Conservation (phyloP, 192 early-diverging fungal species). For the Haplosporangium gracile region DNA sequence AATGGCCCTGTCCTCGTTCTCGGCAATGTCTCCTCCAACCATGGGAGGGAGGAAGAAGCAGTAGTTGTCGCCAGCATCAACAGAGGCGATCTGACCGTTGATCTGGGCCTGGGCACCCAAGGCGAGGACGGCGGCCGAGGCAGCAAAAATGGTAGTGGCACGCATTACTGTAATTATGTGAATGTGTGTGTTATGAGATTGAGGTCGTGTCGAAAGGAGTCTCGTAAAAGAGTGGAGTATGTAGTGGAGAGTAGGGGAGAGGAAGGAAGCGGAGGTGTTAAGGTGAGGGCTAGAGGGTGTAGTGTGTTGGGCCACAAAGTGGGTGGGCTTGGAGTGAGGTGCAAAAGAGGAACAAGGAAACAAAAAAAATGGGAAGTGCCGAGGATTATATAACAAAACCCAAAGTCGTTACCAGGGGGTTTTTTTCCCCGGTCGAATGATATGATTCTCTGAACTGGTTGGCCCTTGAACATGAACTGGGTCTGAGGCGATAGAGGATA, state of each 20-base stretch:
- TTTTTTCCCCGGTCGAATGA: background rate
- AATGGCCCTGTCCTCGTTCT: constrained; percentile 62
- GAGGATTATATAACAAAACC: constrained; percentile 2
- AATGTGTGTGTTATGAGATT: background rate
- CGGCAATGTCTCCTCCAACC: constrained; percentile 57
- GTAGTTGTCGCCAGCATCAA: constrained; percentile 40
- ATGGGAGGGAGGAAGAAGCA: constrained; percentile 53
- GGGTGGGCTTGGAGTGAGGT: constrained; percentile 30
- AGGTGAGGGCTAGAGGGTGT: background rate
- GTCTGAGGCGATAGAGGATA: background rate
- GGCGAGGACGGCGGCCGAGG: constrained; percentile 41
- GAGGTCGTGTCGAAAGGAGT: background rate
- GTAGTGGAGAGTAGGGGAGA: background rate
- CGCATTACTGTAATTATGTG: constrained; percentile 26
- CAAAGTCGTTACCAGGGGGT: background rate
- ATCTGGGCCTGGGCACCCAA: constrained; percentile 39
- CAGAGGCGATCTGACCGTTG: constrained; percentile 40
- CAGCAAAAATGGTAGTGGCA: constrained; percentile 35
- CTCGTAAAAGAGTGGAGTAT: background rate
- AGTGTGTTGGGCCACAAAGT: constrained; percentile 5
- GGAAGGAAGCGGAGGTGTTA: background rate
- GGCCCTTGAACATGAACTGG: background rate
- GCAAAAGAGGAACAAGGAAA: constrained; percentile 19
- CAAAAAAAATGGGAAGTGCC: background rate
- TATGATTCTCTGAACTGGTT: background rate